Evolutionary conservation across 345 rosid genomes (phyloP).

Genomic region (Bretschneidera sinensis): DNA sequence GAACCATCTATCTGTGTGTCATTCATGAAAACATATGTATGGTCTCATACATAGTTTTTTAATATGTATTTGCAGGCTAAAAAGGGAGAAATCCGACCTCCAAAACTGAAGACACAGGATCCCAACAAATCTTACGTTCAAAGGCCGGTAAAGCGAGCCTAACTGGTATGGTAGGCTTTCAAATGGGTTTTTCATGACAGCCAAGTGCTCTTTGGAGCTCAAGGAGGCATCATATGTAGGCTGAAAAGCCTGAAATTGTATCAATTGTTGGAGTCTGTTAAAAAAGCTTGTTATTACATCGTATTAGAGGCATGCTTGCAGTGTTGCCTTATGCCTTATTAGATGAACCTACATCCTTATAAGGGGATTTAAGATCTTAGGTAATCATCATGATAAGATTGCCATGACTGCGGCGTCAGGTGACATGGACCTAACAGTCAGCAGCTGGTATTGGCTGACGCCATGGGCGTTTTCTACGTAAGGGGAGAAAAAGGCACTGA

Average conservation of each 20-base stretch:
- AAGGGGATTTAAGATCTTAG: constrained; percentile 8
- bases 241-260: not conserved
- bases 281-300: not conserved
- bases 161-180: not conserved
- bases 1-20: not conserved
- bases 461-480: too few species aligned
- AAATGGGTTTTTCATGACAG: too few species aligned
- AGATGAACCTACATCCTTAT: not conserved
- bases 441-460: too few species aligned
- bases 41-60: not conserved
- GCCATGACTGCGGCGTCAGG: too few species aligned
- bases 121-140: constrained; percentile 96
- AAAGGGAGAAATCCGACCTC: constrained; percentile 90
- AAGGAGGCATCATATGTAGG: too few species aligned
- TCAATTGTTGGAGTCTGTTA: not conserved
- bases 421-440: too few species aligned
- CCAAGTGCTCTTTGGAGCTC: too few species aligned
- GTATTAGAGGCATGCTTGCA: not conserved
- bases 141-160: constrained; percentile 87
- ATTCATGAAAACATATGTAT: too few species aligned
- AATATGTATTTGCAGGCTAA: constrained; percentile 48
- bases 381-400: not conserved
- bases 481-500: too few species aligned
- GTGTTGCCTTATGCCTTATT: constrained; percentile 2
- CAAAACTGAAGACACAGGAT: constrained; percentile 96